Percentiles rank a stretch among this genome's conserved stretches.
Evolutionary conservation across 108 stramenopile species (phyloP).

Genomic region (Cyclotella baltica): DNA sequence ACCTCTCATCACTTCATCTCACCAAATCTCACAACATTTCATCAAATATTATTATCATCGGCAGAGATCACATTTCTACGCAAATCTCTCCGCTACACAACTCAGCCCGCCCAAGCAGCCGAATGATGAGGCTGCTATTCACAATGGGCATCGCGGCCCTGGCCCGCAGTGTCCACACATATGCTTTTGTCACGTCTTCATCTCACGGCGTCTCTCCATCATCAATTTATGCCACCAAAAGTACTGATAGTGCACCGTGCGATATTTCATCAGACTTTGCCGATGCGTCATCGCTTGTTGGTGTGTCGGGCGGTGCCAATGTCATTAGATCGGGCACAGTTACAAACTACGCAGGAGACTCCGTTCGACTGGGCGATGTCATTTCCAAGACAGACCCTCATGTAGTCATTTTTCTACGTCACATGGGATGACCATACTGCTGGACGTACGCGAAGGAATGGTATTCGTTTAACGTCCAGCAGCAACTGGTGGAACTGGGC

Average conservation of each 20-base stretch:
- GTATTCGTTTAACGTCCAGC: conserved; percentile 63
- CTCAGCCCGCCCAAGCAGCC: background rate
- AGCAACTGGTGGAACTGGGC: conserved; percentile 40
- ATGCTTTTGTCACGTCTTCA: conserved; percentile 26
- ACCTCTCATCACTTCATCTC: background rate
- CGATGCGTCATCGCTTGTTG: conserved; percentile 24
- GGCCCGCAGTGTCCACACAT: background rate
- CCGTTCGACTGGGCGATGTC: conserved; percentile 60
- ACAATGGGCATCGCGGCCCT: conserved; percentile 12
- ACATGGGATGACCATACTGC: conserved; percentile 92
- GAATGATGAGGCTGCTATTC: conserved; percentile 26
- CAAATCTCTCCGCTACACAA: too few relatives aligned
- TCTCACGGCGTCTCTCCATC: background rate
- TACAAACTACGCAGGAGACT: conserved; percentile 66
- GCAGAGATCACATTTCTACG: too few relatives aligned
- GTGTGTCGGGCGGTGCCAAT: conserved; percentile 30
- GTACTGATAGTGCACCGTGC: conserved; percentile 20
- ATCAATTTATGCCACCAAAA: conserved; percentile 2
- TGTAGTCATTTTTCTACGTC: conserved; percentile 80
- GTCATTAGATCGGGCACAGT: conserved; percentile 48
- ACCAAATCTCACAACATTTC: background rate
- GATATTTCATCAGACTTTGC: conserved; percentile 34
- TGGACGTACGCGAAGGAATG: conserved; percentile 88
- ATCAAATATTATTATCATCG: background rate
- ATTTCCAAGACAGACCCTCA: conserved; percentile 57